A percentile compares a stretch with the other conserved stretches of the same genome.
phyloP scores from a whole-genome alignment of 768 basidiomycete species.

The Naganishia vaughanmartiniae region DNA sequence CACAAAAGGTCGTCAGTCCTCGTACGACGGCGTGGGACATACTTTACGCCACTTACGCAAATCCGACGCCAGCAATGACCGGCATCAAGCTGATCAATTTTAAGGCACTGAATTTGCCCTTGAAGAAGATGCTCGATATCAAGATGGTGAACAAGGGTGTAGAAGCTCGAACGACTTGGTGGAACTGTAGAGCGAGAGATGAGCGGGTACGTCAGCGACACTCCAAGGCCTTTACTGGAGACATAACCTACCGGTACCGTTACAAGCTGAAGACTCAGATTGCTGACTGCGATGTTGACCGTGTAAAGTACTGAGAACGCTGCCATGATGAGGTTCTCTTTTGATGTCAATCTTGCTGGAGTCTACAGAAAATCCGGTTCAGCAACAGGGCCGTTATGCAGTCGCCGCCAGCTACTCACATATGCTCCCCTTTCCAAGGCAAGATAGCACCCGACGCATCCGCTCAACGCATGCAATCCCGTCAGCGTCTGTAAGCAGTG shows the following conservation, averaged over 20 bases:
- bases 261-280: slow-evolving; percentile 80
- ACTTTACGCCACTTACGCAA: slow-evolving; percentile 62
- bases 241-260: slow-evolving; percentile 72
- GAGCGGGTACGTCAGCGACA: not conserved
- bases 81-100: slow-evolving; percentile 75
- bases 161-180: slow-evolving; percentile 90
- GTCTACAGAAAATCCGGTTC: slow-evolving; percentile 40
- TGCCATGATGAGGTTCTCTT: slow-evolving; percentile 64
- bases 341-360: slow-evolving; percentile 59
- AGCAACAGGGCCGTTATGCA: not conserved
- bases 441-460: slow-evolving; percentile 72
- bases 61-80: slow-evolving; percentile 82
- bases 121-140: slow-evolving; percentile 69
- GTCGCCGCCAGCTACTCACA: slow-evolving; percentile 42
- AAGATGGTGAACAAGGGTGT: slow-evolving; percentile 88
- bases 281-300: slow-evolving; percentile 91
- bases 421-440: slow-evolving; percentile 63
- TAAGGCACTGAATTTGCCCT: slow-evolving; percentile 60
- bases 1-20: not conserved
- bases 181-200: slow-evolving; percentile 63
- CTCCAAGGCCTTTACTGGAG: slow-evolving; percentile 7
- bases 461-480: slow-evolving; percentile 83
- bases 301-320: slow-evolving; percentile 88
- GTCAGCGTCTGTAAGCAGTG: slow-evolving; percentile 64
- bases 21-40: slow-evolving; percentile 7